Base-by-base conservation (phyloP, 495 filamentous ascomycete genomes). In the Aspergillus taichungensis region DNA sequence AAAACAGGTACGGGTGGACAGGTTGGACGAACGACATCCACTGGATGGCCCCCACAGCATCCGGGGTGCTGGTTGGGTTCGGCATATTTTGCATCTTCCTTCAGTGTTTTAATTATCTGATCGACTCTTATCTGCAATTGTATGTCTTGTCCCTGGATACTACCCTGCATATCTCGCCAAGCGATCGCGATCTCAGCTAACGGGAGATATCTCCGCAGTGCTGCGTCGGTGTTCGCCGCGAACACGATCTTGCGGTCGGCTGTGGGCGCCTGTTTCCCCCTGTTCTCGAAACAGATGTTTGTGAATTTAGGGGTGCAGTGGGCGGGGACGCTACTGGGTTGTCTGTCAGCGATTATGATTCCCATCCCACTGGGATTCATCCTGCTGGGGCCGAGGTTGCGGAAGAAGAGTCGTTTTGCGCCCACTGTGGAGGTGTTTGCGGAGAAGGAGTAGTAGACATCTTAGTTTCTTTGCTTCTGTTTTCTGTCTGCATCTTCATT, bases 141-240 rank as follows among this genome's bases (percentile, higher is more conserved):
- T 83, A 68, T 65, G 78, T 74, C 34, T 18, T n/a, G 39, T 27
- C 30, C 27, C 40, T 11, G 18, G 12, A 10, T 29, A 42, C 13
- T n/a, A 24, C 14, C 10, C 18, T 24, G 18, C 27, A 37, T 3
- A 30, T 28, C 9, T 42, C 37, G 8, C 24, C 31, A 14, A 12
- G 8, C 9, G 24, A 28, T 12, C 4, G 10, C 10, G 35, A 18
- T 45, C 29, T 40, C 49, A 34, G 54, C 18, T 24, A 24, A 24
- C 18, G 18, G 18, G 18, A 24, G 18, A 24, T 24, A 24, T 24
- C 18, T 24, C 18, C 18, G 30, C 50, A 79, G 74, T 54, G 88
- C 88, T n/a, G 86, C 88, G 27, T 91, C 87, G n/a, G 89, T 87
- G 13, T 88, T 94, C 46, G 89, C 89, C 18, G 88, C 80, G 34